These are phyloP conservation scores for Trichoderma sp. DNA, from an alignment of 2,329 filamentous ascomycete genomes.

Conservation along the genomic window DNA sequence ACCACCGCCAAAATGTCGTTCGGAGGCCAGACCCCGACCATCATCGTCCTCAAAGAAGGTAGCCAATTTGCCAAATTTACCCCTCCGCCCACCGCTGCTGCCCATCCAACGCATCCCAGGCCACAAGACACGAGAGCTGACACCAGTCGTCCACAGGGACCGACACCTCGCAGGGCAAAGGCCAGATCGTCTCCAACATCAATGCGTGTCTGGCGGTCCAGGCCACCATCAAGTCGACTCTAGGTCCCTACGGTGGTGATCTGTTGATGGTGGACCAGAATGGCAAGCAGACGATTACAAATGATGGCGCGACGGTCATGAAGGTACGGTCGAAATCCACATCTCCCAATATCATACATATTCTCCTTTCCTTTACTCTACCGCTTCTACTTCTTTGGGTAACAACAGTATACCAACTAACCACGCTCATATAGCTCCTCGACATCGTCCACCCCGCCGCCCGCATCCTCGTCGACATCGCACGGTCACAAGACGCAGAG, in stretches of 20 bases:
- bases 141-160: conserved; percentile 65
- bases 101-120: background rate
- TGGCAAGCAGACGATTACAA: conserved; percentile 95
- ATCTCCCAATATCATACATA: background rate
- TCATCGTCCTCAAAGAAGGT: conserved; percentile 98
- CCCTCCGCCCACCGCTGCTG: conserved; percentile 35
- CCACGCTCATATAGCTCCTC: conserved; percentile 62
- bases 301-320: conserved; percentile 99
- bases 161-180: conserved; percentile 94
- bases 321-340: conserved; percentile 57
- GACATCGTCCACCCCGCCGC: conserved; percentile 98
- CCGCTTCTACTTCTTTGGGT: background rate
- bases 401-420: conserved; percentile 1
- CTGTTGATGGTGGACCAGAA: conserved; percentile 93
- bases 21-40: conserved; percentile 94
- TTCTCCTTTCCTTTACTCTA: background rate
- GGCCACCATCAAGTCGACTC: conserved; percentile 89
- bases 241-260: conserved; percentile 96
- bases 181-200: conserved; percentile 96
- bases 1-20: conserved; percentile 71
- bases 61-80: conserved; percentile 43
- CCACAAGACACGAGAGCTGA: background rate
- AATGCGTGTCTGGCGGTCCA: conserved; percentile 97
- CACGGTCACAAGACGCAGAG: conserved; percentile 97
- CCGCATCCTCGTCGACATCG: conserved; percentile 95